These are phyloP conservation scores for Epichloe uncinata DNA, from an alignment of 2,329 filamentous ascomycete species.

Conservation along the genomic window DNA sequence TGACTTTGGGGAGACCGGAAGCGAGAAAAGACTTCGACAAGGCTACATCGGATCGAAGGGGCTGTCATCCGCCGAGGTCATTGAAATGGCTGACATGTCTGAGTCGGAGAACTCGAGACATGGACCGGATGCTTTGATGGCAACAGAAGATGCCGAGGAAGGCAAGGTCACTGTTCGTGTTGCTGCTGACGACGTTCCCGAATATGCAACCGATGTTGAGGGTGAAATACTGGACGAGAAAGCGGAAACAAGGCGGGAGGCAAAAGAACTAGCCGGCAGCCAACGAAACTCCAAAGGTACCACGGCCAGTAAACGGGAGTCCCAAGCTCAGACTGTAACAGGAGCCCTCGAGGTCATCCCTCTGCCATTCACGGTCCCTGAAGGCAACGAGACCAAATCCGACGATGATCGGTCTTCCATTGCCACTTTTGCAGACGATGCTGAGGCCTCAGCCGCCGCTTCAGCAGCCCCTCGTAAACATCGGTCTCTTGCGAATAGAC, in stretches of 20 bases:
- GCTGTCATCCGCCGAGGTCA: slow-evolving; percentile 29
- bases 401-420: slow-evolving; percentile 49
- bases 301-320: slow-evolving; percentile 7
- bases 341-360: slow-evolving; percentile 41
- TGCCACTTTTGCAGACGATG: slow-evolving; percentile 55
- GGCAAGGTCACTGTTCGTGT: slow-evolving; percentile 40
- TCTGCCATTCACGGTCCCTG: slow-evolving; percentile 50
- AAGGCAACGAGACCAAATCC: slow-evolving; percentile 24
- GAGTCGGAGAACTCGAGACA: slow-evolving; percentile 17
- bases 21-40: slow-evolving; percentile 28
- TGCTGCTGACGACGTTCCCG: slow-evolving; percentile 32
- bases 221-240: slow-evolving; percentile 20
- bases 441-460: slow-evolving; percentile 20
- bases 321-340: slow-evolving; percentile 15
- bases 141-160: slow-evolving; percentile 26
- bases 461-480: slow-evolving; percentile 13
- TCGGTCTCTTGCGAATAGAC: slow-evolving; percentile 30
- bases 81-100: slow-evolving; percentile 42
- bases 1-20: slow-evolving; percentile 34
- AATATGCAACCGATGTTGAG: slow-evolving; percentile 12
- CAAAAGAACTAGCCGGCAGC: slow-evolving; percentile 5
- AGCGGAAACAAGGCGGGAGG: slow-evolving; percentile 10
- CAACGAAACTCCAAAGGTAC: slow-evolving; percentile 12
- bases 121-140: slow-evolving; percentile 27
- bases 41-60: slow-evolving; percentile 23